Evolutionary conservation across 2,329 filamentous ascomycete species (phyloP), one percentile per base, ranked within the genome.

Genomic region (Colletotrichum camelliae): DNA sequence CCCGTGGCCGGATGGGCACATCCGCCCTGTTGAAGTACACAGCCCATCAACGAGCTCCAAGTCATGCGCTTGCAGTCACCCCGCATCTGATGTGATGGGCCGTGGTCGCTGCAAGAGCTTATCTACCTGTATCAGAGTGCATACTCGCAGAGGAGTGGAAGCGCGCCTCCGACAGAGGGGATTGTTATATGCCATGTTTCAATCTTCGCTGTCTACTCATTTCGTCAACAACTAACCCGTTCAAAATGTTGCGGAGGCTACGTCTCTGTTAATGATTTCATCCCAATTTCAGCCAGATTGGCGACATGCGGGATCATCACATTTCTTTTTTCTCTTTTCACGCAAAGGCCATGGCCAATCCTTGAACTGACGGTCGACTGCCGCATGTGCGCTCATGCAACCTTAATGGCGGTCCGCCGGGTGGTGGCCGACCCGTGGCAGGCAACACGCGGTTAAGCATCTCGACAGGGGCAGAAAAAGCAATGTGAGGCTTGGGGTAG

Each of bases 321-420:
- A 29, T 43, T 39, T 55, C 43, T 29, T 37, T 52, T 37, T 52
- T 62, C 15, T 15, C 4, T 35, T 7, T 58, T 48, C 35, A 48
- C 35, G 60, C 27, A 62, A 21, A 12, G 13, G 35, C 24, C 21
- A 29, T 43, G 61, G 37, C 13, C 31, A 43, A 29, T 33, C 27
- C 70, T 16, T 39, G 73, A 39, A 31, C 13, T 65, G 39, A 21
- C 48, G 29, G 33, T 48, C 35, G 31, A 27, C 10, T 39, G 62
- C 29, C n/a, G 58, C 31, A 29, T 69, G 58, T 48, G 58, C 27
- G 55, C 64, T 67, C 35, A 65, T 74, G 70, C 64, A 73, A 76
- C 74, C 48, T 76, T 73, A 74, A 73, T 27, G 58, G 27, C 64
- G 33, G 70, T 68, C 69, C 37, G 69, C 29, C 69, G 69, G 69